phyloP scores from a whole-genome alignment of 768 basidiomycete genomes.

The Lactifluus hygrophoroides region DNA sequence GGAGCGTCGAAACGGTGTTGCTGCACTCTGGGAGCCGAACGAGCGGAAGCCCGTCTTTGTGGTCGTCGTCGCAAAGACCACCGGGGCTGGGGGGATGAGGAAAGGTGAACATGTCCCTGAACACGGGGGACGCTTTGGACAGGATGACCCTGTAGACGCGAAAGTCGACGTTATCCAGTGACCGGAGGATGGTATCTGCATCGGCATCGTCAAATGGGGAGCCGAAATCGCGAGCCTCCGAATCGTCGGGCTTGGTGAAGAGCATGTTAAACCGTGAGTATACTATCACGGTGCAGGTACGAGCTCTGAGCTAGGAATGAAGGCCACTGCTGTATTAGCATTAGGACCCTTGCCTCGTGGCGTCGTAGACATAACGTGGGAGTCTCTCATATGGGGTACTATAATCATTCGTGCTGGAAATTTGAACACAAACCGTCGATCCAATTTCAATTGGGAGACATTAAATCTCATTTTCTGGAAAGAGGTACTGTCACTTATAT shows the following conservation, averaged over 20 bases:
- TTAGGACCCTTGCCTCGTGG: too few relatives aligned
- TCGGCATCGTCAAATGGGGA: conserved; percentile 12
- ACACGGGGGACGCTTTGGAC: conserved; percentile 13
- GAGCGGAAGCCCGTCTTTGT: neutral
- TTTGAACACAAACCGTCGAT: too few relatives aligned
- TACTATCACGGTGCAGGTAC: too few relatives aligned
- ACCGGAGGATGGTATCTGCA: conserved; percentile 18
- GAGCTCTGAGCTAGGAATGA: too few relatives aligned
- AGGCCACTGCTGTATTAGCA: too few relatives aligned
- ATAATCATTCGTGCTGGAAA: too few relatives aligned
- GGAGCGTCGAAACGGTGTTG: neutral
- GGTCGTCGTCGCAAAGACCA: neutral
- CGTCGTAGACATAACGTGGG: too few relatives aligned
- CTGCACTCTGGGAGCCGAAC: neutral
- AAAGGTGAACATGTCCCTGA: conserved; percentile 9
- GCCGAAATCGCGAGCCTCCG: neutral
- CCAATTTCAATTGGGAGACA: too few relatives aligned
- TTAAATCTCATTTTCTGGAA: too few relatives aligned
- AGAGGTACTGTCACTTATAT: too few relatives aligned
- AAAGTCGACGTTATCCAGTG: conserved; percentile 15
- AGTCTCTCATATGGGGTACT: too few relatives aligned
- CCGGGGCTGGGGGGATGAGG: neutral
- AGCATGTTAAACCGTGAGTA: neutral
- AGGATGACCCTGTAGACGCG: conserved; percentile 16
- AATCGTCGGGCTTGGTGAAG: neutral